Conservation (phyloP, 345 rosid genomes). For the Gynandropsis gynandra region DNA sequence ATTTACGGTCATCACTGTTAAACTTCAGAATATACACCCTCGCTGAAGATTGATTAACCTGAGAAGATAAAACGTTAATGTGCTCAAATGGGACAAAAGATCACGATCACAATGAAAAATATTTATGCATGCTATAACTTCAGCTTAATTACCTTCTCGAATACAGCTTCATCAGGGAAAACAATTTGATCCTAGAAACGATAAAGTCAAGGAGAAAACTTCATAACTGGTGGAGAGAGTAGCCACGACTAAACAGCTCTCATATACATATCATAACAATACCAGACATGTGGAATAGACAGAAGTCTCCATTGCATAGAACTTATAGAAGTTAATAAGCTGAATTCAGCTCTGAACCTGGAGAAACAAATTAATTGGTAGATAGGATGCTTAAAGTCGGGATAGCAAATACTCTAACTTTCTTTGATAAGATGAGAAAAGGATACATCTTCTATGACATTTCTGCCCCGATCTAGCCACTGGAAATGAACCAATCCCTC, state of each 20-base stretch:
- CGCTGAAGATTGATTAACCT: slow-evolving; percentile 86
- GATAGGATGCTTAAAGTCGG: slow-evolving; percentile 3
- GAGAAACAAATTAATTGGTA: neutral
- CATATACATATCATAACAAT: neutral
- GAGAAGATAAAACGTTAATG: slow-evolving; percentile 15
- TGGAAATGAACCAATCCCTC: slow-evolving; percentile 89
- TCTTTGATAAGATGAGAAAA: neutral
- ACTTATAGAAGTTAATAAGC: neutral
- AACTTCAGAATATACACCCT: slow-evolving; percentile 88
- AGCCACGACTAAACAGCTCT: neutral
- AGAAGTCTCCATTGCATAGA: slow-evolving; percentile 3
- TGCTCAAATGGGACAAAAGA: no score
- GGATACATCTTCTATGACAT: slow-evolving; percentile 89
- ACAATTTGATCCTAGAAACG: slow-evolving; percentile 73
- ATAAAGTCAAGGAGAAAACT: slow-evolving; percentile 46
- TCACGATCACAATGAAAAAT: slow-evolving; percentile 3
- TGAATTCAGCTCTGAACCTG: no score
- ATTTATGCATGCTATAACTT: slow-evolving; percentile 5
- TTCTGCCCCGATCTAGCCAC: slow-evolving; percentile 79
- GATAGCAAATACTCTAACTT: neutral
- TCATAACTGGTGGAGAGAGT: neutral
- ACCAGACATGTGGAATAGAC: neutral
- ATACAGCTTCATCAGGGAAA: slow-evolving; percentile 87
- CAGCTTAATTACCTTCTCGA: slow-evolving; percentile 67
- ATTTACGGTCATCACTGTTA: slow-evolving; percentile 75